Percentiles rank a stretch among this genome's conserved stretches.
These are phyloP conservation scores for Colletotrichum sp. DNA, from an alignment of 2,329 filamentous ascomycete genomes.

Conservation along the genomic window DNA sequence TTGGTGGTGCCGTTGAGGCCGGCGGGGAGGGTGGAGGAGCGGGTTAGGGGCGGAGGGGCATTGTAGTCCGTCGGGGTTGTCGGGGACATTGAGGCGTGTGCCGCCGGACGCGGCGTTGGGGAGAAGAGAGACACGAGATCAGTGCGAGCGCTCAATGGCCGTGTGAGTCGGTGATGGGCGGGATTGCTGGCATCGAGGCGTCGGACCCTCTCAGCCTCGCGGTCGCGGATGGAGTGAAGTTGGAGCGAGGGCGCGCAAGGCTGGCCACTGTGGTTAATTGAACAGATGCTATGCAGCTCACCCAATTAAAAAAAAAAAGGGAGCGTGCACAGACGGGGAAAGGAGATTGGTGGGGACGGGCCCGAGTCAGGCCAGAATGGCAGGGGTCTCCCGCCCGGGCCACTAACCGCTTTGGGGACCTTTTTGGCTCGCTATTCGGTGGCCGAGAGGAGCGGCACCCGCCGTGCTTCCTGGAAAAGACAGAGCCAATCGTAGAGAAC, in stretches of 20 bases:
- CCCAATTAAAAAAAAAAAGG: not conserved
- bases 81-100: conserved; percentile 3
- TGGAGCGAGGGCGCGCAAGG: not conserved
- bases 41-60: conserved; percentile 32
- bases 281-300: not conserved
- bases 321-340: conserved; percentile 14
- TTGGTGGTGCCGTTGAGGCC: conserved; percentile 29
- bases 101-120: not conserved
- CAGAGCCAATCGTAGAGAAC: not conserved
- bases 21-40: conserved; percentile 44
- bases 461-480: not conserved
- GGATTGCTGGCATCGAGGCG: not conserved
- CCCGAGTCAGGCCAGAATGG: not conserved
- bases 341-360: conserved; percentile 6
- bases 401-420: not conserved
- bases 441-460: conserved; percentile 6
- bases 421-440: not conserved
- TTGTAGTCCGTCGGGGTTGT: conserved; percentile 21
- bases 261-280: not conserved
- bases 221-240: conserved; percentile 5
- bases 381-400: not conserved
- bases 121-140: not conserved
- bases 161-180: not conserved
- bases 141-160: not conserved
- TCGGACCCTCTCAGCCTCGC: conserved; percentile 14